A percentile compares a stretch with the other conserved stretches of the same genome.
phyloP scores from a whole-genome alignment of 176 grass and related monocot genomes.

The Dendrocalamus sinicus region DNA sequence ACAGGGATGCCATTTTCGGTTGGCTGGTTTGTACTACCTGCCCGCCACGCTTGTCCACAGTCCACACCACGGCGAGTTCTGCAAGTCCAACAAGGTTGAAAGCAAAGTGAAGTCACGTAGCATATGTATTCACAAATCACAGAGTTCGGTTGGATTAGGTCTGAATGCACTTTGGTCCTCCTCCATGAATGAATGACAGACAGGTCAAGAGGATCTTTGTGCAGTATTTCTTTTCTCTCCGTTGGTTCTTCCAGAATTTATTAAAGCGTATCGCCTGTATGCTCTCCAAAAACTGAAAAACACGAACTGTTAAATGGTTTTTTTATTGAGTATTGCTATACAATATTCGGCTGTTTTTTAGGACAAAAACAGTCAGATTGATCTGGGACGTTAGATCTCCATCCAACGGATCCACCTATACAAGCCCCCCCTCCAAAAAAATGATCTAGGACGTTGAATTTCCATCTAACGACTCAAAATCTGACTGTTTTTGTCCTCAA shows the following conservation, averaged over 20 bases:
- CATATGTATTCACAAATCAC: slow-evolving; percentile 4
- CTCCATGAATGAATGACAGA: not conserved
- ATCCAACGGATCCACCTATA: too few species aligned
- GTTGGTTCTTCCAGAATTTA: not conserved
- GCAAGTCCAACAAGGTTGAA: slow-evolving; percentile 7
- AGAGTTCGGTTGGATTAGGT: slow-evolving; percentile 30
- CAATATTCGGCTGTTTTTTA: too few species aligned
- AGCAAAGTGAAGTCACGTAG: not conserved
- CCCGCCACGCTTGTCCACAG: not conserved
- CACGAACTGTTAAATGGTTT: not conserved
- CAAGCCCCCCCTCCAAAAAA: too few species aligned
- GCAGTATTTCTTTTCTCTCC: not conserved
- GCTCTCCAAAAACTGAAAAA: not conserved
- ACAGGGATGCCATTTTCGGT: too few species aligned
- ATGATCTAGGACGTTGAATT: too few species aligned
- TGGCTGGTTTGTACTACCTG: slow-evolving; percentile 10
- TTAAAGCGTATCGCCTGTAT: not conserved
- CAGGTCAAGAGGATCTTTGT: not conserved
- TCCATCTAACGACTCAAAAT: too few species aligned
- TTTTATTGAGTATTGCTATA: too few species aligned
- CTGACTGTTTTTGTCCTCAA: too few species aligned
- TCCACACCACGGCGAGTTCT: slow-evolving; percentile 30
- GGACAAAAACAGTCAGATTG: too few species aligned
- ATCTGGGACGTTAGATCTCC: too few species aligned
- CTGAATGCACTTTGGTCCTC: slow-evolving; percentile 8